Evolutionary conservation across 345 rosid species (phyloP).

Genomic region (Eucalyptus erythrocorys): DNA sequence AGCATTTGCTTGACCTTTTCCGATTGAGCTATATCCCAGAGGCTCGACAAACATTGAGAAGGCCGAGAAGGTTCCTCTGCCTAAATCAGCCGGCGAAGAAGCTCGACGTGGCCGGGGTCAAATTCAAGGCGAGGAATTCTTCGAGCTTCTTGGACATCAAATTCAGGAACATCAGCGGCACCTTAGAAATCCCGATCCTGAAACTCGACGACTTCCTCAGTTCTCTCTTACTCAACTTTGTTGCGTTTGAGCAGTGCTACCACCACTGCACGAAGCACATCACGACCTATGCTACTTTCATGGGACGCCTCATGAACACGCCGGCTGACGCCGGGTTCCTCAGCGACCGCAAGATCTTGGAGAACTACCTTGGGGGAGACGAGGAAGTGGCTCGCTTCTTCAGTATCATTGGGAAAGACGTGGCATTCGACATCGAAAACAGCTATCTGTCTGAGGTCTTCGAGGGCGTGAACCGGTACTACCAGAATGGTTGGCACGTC

Average conservation of each 20-base stretch:
- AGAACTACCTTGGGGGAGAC: conserved; percentile 44
- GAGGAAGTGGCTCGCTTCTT: conserved; percentile 31
- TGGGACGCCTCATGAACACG: conserved; percentile 40
- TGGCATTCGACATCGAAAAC: conserved; percentile 19
- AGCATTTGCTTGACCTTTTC: conserved; percentile 65
- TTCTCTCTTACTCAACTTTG: conserved; percentile 29
- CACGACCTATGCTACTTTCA: conserved; percentile 34
- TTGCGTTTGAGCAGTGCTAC: conserved; percentile 44
- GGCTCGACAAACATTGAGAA: background rate
- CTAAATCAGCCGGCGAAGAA: conserved; percentile 50
- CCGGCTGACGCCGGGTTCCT: conserved; percentile 30
- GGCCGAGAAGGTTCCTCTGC: background rate
- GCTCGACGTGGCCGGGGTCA: conserved; percentile 38
- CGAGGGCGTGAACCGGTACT: conserved; percentile 32
- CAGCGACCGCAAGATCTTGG: conserved; percentile 23
- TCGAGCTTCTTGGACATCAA: conserved; percentile 34
- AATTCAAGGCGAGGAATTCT: conserved; percentile 11
- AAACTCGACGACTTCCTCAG: conserved; percentile 24
- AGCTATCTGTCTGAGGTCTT: conserved; percentile 27
- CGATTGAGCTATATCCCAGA: conserved; percentile 31
- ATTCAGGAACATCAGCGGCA: conserved; percentile 12
- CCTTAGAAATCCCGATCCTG: conserved; percentile 30
- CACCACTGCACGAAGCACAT: conserved; percentile 28
- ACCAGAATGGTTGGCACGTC: conserved; percentile 31
- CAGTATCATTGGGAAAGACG: conserved; percentile 33